A percentile compares a stretch with the other conserved stretches of the same genome.
Conservation (phyloP, 495 filamentous ascomycete genomes). For the Podospora sp. region DNA sequence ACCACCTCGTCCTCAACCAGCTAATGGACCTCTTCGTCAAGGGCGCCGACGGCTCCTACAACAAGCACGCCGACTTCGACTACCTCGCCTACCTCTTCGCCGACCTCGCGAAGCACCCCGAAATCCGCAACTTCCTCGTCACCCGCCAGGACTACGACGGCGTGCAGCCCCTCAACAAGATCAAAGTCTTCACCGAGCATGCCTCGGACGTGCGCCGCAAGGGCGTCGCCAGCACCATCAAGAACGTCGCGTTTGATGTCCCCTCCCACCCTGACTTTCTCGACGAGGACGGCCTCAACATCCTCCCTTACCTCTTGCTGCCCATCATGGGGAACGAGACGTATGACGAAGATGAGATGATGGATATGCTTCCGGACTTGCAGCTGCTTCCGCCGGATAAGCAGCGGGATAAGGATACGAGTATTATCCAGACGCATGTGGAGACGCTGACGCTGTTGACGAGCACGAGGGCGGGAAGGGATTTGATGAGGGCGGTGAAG, state of each 20-base stretch:
- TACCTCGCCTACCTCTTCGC: constrained; percentile 93
- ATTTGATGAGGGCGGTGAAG: constrained; percentile 70
- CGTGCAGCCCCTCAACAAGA: constrained; percentile 81
- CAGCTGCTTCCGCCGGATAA: constrained; percentile 90
- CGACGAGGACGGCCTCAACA: constrained; percentile 67
- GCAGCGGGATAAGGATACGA: constrained; percentile 70
- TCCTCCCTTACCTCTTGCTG: constrained; percentile 84
- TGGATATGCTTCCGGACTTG: constrained; percentile 80
- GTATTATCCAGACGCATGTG: constrained; percentile 80
- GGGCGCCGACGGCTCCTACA: constrained; percentile 77
- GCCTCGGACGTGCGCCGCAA: constrained; percentile 74
- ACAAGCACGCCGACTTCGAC: constrained; percentile 85
- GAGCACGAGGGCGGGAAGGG: constrained; percentile 73
- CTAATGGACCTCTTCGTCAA: constrained; percentile 94
- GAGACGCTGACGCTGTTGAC: constrained; percentile 85
- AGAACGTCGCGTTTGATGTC: constrained; percentile 78
- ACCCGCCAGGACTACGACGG: constrained; percentile 71
- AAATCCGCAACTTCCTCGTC: constrained; percentile 77
- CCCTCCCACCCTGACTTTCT: constrained; percentile 70
- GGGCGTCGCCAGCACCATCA: constrained; percentile 90
- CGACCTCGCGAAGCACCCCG: constrained; percentile 77
- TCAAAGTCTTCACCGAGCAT: constrained; percentile 92
- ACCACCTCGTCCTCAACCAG: constrained; percentile 78
- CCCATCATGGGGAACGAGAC: constrained; percentile 62
- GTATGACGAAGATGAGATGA: constrained; percentile 73